Percentiles rank a stretch among this genome's conserved stretches.
phyloP scores from a whole-genome alignment of 2,329 filamentous ascomycete genomes.

The Penicillium sp. region DNA sequence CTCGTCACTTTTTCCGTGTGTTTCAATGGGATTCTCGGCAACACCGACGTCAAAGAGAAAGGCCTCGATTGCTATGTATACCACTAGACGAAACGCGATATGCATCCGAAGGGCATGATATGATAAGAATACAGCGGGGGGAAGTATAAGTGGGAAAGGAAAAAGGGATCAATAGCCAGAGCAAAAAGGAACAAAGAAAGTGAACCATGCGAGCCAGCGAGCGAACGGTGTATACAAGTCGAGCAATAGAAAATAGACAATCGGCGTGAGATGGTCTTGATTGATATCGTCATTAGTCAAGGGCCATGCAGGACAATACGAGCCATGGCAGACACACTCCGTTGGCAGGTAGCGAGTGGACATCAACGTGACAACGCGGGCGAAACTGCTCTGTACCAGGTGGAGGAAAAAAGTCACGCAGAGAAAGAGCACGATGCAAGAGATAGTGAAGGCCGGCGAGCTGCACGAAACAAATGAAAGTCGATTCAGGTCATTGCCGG shows the following conservation, averaged over 20 bases:
- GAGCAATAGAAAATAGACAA: conserved; percentile 14
- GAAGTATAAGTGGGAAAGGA: conserved; percentile 3
- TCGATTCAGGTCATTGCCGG: conserved; percentile 18
- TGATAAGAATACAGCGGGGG: conserved; percentile 15
- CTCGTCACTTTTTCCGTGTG: too few relatives aligned
- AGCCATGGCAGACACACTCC: neutral
- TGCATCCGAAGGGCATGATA: conserved; percentile 6
- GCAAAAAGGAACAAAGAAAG: conserved; percentile 6
- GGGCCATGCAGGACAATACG: neutral
- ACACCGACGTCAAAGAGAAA: too few relatives aligned
- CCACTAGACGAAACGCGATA: conserved; percentile 5
- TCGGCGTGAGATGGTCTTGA: neutral
- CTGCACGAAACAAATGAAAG: neutral
- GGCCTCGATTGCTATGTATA: conserved; percentile 15
- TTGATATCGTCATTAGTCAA: neutral
- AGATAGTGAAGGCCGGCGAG: neutral
- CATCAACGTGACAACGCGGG: too few relatives aligned
- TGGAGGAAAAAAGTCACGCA: conserved; percentile 1
- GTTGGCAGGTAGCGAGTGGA: conserved; percentile 5
- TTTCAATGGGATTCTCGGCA: too few relatives aligned
- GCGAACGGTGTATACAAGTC: conserved; percentile 8
- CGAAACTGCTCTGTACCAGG: too few relatives aligned
- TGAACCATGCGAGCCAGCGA: conserved; percentile 2
- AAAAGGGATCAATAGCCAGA: conserved; percentile 1
- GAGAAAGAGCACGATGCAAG: neutral